Evolutionary conservation across 306 rosid species (phyloP).

Genomic region (Styphnolobium japonicum): DNA sequence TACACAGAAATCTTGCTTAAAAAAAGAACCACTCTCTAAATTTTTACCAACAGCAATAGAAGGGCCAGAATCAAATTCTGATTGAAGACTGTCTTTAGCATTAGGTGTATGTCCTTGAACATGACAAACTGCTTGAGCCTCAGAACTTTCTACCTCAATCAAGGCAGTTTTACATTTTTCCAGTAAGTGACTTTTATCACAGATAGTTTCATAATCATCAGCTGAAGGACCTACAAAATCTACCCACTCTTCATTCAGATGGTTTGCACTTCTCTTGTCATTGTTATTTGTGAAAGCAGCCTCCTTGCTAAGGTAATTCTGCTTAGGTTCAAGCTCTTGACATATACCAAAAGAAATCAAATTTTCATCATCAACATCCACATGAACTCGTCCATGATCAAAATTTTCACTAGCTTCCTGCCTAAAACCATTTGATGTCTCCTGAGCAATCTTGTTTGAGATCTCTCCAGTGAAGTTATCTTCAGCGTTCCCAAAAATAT

Average conservation of each 20-base stretch:
- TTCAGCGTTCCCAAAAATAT: neutral
- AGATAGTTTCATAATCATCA: neutral
- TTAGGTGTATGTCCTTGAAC: constrained; percentile 14
- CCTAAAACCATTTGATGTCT: constrained; percentile 28
- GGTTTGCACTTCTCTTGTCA: constrained; percentile 12
- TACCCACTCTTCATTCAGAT: constrained; percentile 15
- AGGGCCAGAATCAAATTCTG: constrained; percentile 25
- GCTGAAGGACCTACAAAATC: constrained; percentile 15
- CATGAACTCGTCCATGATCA: constrained; percentile 15
- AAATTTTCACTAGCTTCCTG: constrained; percentile 19
- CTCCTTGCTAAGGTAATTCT: neutral
- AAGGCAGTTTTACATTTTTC: constrained; percentile 28
- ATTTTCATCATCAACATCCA: constrained; percentile 18
- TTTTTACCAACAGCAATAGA: constrained; percentile 13
- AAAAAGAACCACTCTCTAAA: constrained; percentile 24
- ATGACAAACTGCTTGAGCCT: constrained; percentile 20
- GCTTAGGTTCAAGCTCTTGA: constrained; percentile 28
- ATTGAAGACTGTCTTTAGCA: constrained; percentile 23
- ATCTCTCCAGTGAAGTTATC: constrained; percentile 27
- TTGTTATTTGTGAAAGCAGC: constrained; percentile 1
- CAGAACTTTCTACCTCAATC: constrained; percentile 25
- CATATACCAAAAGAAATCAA: constrained; percentile 16
- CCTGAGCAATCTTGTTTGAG: constrained; percentile 1
- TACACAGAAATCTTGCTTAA: constrained; percentile 19
- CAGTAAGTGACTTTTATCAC: neutral